Conservation (phyloP, 306 rosid genomes). For the Vicia faba region DNA sequence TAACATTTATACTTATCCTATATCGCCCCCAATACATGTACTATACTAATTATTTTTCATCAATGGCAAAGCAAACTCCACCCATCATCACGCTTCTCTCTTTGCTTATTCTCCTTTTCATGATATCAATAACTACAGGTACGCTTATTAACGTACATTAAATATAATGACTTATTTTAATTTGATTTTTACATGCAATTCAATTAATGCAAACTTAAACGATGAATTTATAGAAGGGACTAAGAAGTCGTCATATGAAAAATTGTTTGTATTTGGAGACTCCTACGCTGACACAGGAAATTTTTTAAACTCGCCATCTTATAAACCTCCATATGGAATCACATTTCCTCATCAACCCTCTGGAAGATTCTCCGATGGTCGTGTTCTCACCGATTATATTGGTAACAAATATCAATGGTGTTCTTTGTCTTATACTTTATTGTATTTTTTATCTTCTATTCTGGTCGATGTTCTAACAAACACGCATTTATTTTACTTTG, state of each 20-base stretch:
- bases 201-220: not conserved
- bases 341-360: constrained; percentile 58
- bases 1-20: not conserved
- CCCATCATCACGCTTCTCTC: not conserved
- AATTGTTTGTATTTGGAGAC: constrained; percentile 61
- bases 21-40: not conserved
- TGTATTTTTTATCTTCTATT: too few species aligned
- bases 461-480: too few species aligned
- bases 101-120: not conserved
- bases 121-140: not conserved
- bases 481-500: not conserved
- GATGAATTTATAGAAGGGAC: constrained; percentile 29
- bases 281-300: constrained; percentile 64
- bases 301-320: constrained; percentile 33
- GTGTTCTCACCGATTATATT: constrained; percentile 54
- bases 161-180: not conserved
- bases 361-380: constrained; percentile 63
- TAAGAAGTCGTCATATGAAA: constrained; percentile 11
- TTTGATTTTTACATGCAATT: not conserved
- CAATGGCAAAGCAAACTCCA: not conserved
- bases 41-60: not conserved
- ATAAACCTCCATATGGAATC: constrained; percentile 49
- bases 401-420: constrained; percentile 34
- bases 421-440: too few species aligned
- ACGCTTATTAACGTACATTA: not conserved